These are phyloP conservation scores for Ramularia endophylla DNA, from an alignment of 2,329 filamentous ascomycete species.

Conservation along the genomic window DNA sequence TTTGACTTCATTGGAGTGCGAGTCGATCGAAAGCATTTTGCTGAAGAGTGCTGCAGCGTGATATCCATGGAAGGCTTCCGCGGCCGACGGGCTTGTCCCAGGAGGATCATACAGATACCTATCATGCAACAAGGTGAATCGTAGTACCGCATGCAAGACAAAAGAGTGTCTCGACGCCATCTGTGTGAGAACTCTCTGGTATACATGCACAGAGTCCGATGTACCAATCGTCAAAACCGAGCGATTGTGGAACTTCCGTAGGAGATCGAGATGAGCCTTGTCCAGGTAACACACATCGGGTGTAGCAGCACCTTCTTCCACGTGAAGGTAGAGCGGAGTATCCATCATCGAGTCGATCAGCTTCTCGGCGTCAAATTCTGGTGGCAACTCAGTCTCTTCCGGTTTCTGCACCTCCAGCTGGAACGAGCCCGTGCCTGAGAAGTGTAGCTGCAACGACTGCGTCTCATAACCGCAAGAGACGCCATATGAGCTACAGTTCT, in stretches of 20 bases:
- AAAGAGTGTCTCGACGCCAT: conserved; percentile 36
- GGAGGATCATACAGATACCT: conserved; percentile 33
- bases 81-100: conserved; percentile 20
- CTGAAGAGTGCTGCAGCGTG: conserved; percentile 46
- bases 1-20: conserved; percentile 34
- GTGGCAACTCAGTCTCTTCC: conserved; percentile 2
- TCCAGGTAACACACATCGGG: conserved; percentile 13
- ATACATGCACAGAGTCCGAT: conserved; percentile 17
- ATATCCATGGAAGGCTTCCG: conserved; percentile 44
- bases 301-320: conserved; percentile 7
- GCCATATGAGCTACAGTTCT: conserved; percentile 43
- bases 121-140: conserved; percentile 51
- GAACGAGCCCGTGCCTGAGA: conserved; percentile 20
- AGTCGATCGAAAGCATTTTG: conserved; percentile 32
- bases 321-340: conserved; percentile 13
- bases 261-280: conserved; percentile 16
- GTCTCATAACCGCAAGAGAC: conserved; percentile 45
- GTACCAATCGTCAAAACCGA: conserved; percentile 24
- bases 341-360: conserved; percentile 11
- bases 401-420: conserved; percentile 8
- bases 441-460: conserved; percentile 15
- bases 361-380: conserved; percentile 3
- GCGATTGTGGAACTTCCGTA: conserved; percentile 20
- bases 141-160: conserved; percentile 50
- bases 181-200: conserved; percentile 14